A percentile compares a stretch with the other conserved stretches of the same genome.
phyloP scores from a whole-genome alignment of 2,329 filamentous ascomycete species.

The Pseudohalonectria lignicola region DNA sequence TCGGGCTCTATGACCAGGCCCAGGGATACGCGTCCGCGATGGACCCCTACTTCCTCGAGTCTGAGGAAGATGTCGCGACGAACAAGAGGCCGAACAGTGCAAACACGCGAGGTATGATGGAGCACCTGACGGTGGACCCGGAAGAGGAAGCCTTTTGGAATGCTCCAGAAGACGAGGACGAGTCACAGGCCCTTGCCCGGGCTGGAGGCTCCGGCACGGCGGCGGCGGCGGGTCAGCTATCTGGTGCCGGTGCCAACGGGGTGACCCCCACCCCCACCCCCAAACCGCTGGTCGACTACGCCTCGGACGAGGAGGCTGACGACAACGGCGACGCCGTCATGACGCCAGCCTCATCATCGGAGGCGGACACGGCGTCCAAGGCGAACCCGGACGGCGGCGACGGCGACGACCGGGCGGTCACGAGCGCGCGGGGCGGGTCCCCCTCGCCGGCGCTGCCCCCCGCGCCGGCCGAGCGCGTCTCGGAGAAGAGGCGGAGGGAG shows the following conservation, averaged over 20 bases:
- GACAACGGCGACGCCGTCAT: conserved; percentile 45
- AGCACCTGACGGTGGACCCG: conserved; percentile 62
- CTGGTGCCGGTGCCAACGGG: too few relatives aligned
- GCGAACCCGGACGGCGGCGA: conserved; percentile 2
- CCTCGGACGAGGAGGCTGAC: conserved; percentile 75
- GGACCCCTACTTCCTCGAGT: conserved; percentile 60
- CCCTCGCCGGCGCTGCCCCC: conserved; percentile 11
- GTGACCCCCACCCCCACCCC: too few relatives aligned
- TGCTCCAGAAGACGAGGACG: conserved; percentile 76
- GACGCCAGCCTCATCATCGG: conserved; percentile 15
- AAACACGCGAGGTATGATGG: conserved; percentile 49
- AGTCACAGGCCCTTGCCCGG: conserved; percentile 36
- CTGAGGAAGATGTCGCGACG: conserved; percentile 44
- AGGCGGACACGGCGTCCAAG: conserved; percentile 7
- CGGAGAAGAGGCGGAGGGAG: conserved; percentile 82
- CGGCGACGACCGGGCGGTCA: conserved; percentile 18
- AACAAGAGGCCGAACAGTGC: conserved; percentile 25
- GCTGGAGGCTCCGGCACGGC: too few relatives aligned
- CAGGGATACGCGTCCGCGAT: conserved; percentile 53
- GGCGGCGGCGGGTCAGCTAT: too few relatives aligned
- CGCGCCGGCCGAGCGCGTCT: conserved; percentile 59
- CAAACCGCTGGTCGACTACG: conserved; percentile 81
- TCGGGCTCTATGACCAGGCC: conserved; percentile 69
- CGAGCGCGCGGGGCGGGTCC: conserved; percentile 4
- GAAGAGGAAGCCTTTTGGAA: conserved; percentile 94